These are phyloP conservation scores for Apophysomyces elegans DNA, from an alignment of 371 early-diverging fungal species.

Conservation along the genomic window DNA sequence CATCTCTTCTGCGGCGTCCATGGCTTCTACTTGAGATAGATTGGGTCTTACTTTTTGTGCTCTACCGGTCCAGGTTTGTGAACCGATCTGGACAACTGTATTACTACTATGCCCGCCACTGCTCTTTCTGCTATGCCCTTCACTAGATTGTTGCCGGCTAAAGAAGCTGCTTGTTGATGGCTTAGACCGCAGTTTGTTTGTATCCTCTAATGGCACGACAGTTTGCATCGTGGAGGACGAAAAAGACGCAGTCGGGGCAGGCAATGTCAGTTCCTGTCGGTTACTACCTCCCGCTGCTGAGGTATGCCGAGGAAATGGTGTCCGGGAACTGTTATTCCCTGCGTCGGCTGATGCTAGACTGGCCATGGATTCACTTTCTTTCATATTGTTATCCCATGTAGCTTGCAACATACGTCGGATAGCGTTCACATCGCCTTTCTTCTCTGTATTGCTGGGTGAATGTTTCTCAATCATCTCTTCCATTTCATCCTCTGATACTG, in stretches of 20 bases:
- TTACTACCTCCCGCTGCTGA: not conserved
- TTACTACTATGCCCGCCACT: conserved; percentile 94
- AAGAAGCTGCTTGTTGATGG: not conserved
- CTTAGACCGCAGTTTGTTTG: not conserved
- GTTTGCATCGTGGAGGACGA: not conserved
- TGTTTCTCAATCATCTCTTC: not conserved
- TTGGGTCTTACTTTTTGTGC: conserved; percentile 3
- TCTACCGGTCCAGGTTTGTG: conserved; percentile 2
- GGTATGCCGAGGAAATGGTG: not conserved
- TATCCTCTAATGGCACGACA: not conserved
- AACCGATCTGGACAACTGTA: conserved; percentile 73
- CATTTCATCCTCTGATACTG: conserved; percentile 20
- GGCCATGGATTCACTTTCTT: conserved; percentile 27
- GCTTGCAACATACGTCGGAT: conserved; percentile 30
- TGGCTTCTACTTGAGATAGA: not conserved
- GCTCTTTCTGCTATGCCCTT: conserved; percentile 88
- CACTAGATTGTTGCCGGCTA: not conserved
- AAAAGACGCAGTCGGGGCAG: not conserved
- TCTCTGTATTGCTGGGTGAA: not conserved
- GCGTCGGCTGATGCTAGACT: conserved; percentile 22
- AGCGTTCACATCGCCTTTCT: conserved; percentile 25
- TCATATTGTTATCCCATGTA: conserved; percentile 25
- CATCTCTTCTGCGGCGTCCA: not conserved
- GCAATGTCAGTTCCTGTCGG: not conserved
- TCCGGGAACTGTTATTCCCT: too few species aligned